Percentiles rank a stretch among this genome's conserved stretches.
Conservation (phyloP, 305 asterid genomes). For the Withania somnifera region DNA sequence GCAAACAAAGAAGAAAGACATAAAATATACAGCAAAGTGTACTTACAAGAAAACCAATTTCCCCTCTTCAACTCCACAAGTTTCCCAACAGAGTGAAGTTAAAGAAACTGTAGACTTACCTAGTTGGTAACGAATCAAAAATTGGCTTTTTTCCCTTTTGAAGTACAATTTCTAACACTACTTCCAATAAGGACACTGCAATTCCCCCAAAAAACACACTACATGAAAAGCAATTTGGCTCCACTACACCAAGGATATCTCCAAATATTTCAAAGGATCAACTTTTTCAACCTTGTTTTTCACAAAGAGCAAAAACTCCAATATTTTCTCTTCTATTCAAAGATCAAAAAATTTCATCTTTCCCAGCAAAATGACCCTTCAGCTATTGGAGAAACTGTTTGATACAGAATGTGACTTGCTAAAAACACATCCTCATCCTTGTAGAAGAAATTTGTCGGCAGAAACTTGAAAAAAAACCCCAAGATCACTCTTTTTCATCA, state of each 20-base stretch:
- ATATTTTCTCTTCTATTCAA: neutral
- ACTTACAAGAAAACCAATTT: constrained; percentile 21
- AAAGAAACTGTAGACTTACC: constrained; percentile 31
- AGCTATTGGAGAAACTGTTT: neutral
- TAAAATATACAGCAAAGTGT: constrained; percentile 26
- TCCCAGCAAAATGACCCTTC: neutral
- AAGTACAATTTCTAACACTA: constrained; percentile 15
- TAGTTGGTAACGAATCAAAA: constrained; percentile 34
- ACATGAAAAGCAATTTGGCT: constrained; percentile 4
- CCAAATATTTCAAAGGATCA: neutral
- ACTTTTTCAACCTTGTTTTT: neutral
- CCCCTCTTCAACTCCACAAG: constrained; percentile 2
- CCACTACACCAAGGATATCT: neutral
- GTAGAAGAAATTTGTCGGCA: constrained; percentile 3
- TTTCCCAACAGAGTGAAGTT: constrained; percentile 19
- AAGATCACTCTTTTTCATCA: neutral
- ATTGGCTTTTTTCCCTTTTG: constrained; percentile 15
- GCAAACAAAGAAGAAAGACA: neutral
- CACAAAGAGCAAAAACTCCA: neutral
- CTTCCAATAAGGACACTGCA: constrained; percentile 22
- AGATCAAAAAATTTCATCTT: neutral
- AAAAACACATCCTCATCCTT: neutral
- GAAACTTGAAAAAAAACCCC: neutral
- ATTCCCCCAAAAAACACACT: constrained; percentile 25
- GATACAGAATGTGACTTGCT: neutral